A percentile compares a stretch with the other conserved stretches of the same genome.
Conservation (phyloP, 2,329 filamentous ascomycete genomes). For the Cercospora janseana region DNA sequence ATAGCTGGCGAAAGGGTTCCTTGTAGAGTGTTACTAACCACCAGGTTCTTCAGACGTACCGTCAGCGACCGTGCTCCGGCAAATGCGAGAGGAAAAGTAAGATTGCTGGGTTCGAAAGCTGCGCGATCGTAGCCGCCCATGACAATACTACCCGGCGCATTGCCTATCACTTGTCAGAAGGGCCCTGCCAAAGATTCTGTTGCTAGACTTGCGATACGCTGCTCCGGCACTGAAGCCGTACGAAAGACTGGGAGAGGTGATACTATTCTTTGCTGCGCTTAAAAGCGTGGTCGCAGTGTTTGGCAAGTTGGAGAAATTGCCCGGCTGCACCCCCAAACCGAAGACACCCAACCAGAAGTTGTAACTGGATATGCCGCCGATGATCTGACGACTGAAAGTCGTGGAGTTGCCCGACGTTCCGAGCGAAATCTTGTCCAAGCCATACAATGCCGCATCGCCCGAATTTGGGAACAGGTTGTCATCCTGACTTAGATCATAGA, state of each 20-base stretch:
- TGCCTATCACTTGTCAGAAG: not conserved
- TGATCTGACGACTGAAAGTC: not conserved
- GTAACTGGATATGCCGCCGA: constrained; percentile 20
- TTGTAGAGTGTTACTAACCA: constrained; percentile 3
- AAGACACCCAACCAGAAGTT: constrained; percentile 40
- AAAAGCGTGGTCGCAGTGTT: constrained; percentile 4
- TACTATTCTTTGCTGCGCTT: not conserved
- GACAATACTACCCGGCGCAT: constrained; percentile 22
- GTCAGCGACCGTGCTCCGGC: constrained; percentile 3
- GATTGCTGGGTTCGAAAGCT: constrained; percentile 34
- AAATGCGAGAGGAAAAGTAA: constrained; percentile 32
- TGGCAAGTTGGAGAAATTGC: constrained; percentile 22
- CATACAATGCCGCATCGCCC: constrained; percentile 11
- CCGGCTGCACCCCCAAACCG: constrained; percentile 29
- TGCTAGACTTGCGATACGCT: constrained; percentile 12
- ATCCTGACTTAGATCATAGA: constrained; percentile 8
- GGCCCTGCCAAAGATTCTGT: not conserved
- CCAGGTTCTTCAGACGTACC: constrained; percentile 7
- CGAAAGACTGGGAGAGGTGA: constrained; percentile 7
- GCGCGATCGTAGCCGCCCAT: constrained; percentile 45
- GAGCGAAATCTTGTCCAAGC: constrained; percentile 13
- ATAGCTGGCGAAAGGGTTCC: constrained; percentile 6
- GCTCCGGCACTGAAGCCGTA: constrained; percentile 18
- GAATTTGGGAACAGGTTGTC: constrained; percentile 6
- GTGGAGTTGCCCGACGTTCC: not conserved